Base-by-base conservation (phyloP, 1,284 basidiomycete species). In the Earliella scabrosa region DNA sequence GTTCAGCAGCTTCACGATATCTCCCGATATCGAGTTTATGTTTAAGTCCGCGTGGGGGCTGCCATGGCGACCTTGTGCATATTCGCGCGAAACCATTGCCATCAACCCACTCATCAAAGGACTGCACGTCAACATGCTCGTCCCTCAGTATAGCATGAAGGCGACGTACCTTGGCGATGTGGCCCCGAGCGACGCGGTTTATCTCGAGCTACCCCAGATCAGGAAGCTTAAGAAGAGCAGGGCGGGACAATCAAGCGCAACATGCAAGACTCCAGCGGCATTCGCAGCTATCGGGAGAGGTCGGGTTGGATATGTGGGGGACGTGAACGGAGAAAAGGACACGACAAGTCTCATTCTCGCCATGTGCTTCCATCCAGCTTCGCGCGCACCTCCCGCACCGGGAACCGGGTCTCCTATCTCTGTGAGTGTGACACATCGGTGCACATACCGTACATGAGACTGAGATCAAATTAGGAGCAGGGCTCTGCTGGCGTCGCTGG, bases 91-190 rank as follows among this genome's bases (percentile, higher is more conserved):
- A 9, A 39, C 23, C 0, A 52, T 50, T 45, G 18, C 35, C 14
- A 36, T 60, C 35, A 60, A 60, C 29, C 10, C 11, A 2, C 16
- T 4, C 14, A 71, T 71, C 46, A 58, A 64, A 7, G 47, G 53
- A 7, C 21, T 63, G 11, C 26, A 54, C 24, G 2, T 27, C 24
- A 35, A 38, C 11, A 13, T 4, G 6, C 51, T 60, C 7, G 10
- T 27, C 18, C 38, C 43, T 18, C 35, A 49, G 43, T 60, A 58
- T 40, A 34, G n/a, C 14, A 50, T 50, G 43, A 51, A 49, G 11
- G 53, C 52, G 0, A 14, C 46, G n/a, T 45, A 51, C 5, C 49
- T 62, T 13, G 10, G 13, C 16, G 31, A 48, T 2, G 60, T 59
- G 3, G 39, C 48, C 5, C 31, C 32, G 4, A 24, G 48, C 2